A percentile compares a stretch with the other conserved stretches of the same genome.
These are phyloP conservation scores for Euphorbia corollata DNA, from an alignment of 441 rosid species.

Conservation along the genomic window DNA sequence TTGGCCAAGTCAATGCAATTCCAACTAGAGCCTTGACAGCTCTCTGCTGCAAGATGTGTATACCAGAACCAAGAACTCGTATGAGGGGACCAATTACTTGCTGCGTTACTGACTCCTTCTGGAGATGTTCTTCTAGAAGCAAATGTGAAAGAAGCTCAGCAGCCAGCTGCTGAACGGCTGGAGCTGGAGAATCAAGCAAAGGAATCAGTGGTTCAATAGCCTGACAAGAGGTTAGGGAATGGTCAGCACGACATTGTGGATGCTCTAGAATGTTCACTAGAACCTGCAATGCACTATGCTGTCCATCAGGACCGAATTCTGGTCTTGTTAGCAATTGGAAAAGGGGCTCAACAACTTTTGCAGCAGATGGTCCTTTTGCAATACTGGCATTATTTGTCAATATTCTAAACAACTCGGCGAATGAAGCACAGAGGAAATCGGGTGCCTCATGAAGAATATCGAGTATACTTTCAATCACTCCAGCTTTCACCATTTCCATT, in stretches of 20 bases:
- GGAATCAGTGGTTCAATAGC: constrained; percentile 94
- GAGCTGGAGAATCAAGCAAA: constrained; percentile 83
- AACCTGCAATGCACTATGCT: constrained; percentile 94
- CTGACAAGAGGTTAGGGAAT: constrained; percentile 70
- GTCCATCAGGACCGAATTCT: constrained; percentile 94
- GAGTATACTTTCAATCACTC: constrained; percentile 85
- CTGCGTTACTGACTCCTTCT: constrained; percentile 78
- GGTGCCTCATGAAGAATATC: constrained; percentile 96
- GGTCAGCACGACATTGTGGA: constrained; percentile 92
- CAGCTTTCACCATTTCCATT: constrained; percentile 98
- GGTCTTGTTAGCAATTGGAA: constrained; percentile 64
- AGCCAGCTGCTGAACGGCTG: constrained; percentile 95
- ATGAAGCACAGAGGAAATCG: constrained; percentile 87
- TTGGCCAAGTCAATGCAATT: constrained; percentile 86
- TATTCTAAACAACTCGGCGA: constrained; percentile 91
- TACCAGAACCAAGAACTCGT: constrained; percentile 83
- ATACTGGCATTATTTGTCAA: constrained; percentile 95
- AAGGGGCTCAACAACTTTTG: constrained; percentile 94
- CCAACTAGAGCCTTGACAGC: constrained; percentile 97
- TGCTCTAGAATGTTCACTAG: constrained; percentile 95
- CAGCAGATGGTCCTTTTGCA: constrained; percentile 94
- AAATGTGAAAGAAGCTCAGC: constrained; percentile 98
- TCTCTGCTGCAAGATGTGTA: constrained; percentile 93
- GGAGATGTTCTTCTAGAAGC: constrained; percentile 80
- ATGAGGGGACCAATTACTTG: constrained; percentile 83